Evolutionary conservation across 441 rosid species (phyloP).

Genomic region (Pelargonium myrrhifolium): DNA sequence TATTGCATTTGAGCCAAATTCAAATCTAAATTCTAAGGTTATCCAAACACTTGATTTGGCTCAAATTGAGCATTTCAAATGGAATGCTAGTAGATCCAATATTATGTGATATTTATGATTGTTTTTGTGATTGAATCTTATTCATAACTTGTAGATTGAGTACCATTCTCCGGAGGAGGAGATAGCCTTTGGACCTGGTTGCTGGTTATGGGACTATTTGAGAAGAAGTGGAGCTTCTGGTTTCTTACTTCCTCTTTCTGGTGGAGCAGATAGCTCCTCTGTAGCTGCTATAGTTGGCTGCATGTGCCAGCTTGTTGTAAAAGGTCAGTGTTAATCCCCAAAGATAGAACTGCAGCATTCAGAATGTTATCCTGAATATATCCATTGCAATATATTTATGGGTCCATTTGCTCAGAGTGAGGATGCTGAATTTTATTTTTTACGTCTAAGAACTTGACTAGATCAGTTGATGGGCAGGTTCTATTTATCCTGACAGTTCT

Average conservation of each 20-base stretch:
- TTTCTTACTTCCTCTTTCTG: slow-evolving; percentile 97
- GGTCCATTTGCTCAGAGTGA: neutral
- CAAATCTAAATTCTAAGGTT: too few relatives aligned
- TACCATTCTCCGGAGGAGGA: slow-evolving; percentile 96
- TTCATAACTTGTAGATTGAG: slow-evolving; percentile 41
- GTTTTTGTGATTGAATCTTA: neutral
- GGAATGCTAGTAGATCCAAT: neutral
- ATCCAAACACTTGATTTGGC: too few relatives aligned
- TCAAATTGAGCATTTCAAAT: too few relatives aligned
- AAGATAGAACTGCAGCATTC: neutral
- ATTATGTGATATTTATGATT: neutral
- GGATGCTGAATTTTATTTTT: neutral
- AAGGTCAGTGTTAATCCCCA: slow-evolving; percentile 39
- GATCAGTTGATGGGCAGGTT: neutral
- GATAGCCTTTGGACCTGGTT: slow-evolving; percentile 94
- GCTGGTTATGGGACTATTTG: slow-evolving; percentile 98
- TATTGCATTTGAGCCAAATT: too few relatives aligned
- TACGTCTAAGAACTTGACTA: neutral
- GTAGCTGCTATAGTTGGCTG: slow-evolving; percentile 99
- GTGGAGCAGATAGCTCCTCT: slow-evolving; percentile 97
- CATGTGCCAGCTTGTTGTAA: slow-evolving; percentile 96
- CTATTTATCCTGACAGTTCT: neutral
- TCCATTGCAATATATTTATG: neutral
- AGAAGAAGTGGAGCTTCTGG: slow-evolving; percentile 99
- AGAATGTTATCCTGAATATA: neutral